Conservation (phyloP, 371 early-diverging fungal genomes). For the Caulochytrium protostelioides region DNA sequence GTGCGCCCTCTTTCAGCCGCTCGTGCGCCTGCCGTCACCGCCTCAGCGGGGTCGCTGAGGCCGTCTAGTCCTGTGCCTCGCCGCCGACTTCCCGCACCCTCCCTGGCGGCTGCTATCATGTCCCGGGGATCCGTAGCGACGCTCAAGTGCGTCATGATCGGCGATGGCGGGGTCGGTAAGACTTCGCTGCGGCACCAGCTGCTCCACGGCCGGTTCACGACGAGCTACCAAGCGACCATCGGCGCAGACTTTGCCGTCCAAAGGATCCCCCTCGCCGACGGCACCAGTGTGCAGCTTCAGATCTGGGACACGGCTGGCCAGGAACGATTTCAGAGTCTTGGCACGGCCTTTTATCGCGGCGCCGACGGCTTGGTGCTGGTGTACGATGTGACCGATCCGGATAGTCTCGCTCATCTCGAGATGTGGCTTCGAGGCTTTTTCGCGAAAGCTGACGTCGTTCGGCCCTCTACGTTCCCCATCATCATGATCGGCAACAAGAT, state of each 20-base stretch:
- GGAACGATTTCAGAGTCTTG: conserved; percentile 30
- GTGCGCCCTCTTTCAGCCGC: no score
- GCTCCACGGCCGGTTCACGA: conserved; percentile 28
- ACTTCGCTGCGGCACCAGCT: conserved; percentile 41
- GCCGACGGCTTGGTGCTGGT: conserved; percentile 33
- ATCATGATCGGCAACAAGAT: conserved; percentile 28
- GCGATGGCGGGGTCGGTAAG: conserved; percentile 71
- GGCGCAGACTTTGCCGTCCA: conserved; percentile 37
- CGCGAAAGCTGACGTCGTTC: conserved; percentile 12
- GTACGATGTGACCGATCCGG: conserved; percentile 25
- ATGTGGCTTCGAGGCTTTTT: conserved; percentile 24
- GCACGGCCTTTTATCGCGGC: conserved; percentile 28
- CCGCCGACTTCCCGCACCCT: no score
- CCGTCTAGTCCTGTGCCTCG: no score
- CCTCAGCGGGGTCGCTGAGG: no score
- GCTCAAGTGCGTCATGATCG: conserved; percentile 57
- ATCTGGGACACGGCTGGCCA: conserved; percentile 22
- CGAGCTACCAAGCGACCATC: conserved; percentile 35
- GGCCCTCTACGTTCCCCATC: conserved; percentile 19
- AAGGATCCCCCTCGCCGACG: conserved; percentile 10
- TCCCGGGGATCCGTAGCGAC: no score
- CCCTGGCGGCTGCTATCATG: no score
- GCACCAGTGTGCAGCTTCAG: conserved; percentile 15
- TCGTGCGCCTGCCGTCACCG: no score
- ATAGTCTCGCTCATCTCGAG: conserved; percentile 13